Evolutionary conservation across 169 alveolate genomes (phyloP).

Genomic region (Toxoplasma gondii): DNA sequence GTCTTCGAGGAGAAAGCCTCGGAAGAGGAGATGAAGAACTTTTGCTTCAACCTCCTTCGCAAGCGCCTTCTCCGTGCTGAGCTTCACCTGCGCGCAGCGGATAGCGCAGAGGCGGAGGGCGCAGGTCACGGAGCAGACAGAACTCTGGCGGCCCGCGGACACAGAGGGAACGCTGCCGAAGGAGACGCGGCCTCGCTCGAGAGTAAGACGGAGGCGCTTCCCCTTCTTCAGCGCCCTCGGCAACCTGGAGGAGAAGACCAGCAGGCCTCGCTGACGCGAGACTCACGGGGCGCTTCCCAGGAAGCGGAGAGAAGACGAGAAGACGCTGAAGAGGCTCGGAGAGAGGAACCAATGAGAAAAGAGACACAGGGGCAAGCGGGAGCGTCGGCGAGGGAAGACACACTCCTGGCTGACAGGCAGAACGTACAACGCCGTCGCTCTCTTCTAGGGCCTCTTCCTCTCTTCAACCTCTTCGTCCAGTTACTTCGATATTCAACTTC

Average conservation of each 20-base stretch:
- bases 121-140: not conserved
- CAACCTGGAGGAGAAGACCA: not conserved
- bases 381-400: not conserved
- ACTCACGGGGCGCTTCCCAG: not conserved
- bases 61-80: not conserved
- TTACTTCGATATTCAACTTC: not conserved
- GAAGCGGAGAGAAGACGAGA: not conserved
- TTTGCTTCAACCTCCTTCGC: not conserved
- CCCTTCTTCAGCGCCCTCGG: not conserved
- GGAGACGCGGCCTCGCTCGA: too few species aligned
- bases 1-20: conserved; percentile 3
- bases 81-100: not conserved
- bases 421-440: not conserved
- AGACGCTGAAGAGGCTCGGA: not conserved
- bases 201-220: too few species aligned
- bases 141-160: too few species aligned
- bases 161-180: too few species aligned
- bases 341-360: not conserved
- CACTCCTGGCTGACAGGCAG: not conserved
- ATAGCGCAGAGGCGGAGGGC: not conserved
- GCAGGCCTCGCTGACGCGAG: not conserved
- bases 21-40: not conserved
- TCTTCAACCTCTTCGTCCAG: not conserved
- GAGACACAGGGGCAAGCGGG: not conserved
- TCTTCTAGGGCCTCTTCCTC: not conserved